These are phyloP conservation scores for Amanita inopinata DNA, from an alignment of 768 basidiomycete genomes.

Conservation along the genomic window DNA sequence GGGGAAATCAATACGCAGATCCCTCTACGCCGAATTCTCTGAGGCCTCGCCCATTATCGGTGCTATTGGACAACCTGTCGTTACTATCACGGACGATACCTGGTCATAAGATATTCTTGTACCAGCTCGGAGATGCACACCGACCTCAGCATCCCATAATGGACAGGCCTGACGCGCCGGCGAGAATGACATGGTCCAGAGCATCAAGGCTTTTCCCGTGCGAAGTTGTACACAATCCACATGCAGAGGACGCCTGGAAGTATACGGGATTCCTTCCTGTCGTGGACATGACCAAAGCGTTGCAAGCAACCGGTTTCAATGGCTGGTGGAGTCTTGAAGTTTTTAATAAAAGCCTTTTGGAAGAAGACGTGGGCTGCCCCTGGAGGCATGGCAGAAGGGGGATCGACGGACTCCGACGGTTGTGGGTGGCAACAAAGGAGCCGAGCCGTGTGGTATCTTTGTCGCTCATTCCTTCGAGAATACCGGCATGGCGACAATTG, in stretches of 20 bases:
- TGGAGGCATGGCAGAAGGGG: conserved; percentile 19
- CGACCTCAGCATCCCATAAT: conserved; percentile 14
- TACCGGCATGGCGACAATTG: background rate
- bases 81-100: conserved; percentile 22
- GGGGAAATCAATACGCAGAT: conserved; percentile 29
- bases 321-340: conserved; percentile 30
- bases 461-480: background rate
- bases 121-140: conserved; percentile 29
- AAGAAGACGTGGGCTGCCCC: conserved; percentile 15
- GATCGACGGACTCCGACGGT: conserved; percentile 14
- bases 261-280: conserved; percentile 27
- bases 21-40: conserved; percentile 19
- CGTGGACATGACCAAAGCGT: conserved; percentile 20
- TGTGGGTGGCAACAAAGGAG: conserved; percentile 12
- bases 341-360: conserved; percentile 24
- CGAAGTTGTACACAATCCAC: conserved; percentile 14
- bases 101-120: conserved; percentile 28
- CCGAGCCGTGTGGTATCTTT: background rate
- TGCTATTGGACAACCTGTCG: conserved; percentile 18
- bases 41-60: conserved; percentile 11
- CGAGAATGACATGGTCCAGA: conserved; percentile 29
- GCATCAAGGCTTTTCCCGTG: conserved; percentile 27
- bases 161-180: conserved; percentile 16
- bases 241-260: conserved; percentile 3
- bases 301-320: conserved; percentile 23